Conservation (phyloP, 805 yeast genomes). For the Cyberlindnera amylophila region DNA sequence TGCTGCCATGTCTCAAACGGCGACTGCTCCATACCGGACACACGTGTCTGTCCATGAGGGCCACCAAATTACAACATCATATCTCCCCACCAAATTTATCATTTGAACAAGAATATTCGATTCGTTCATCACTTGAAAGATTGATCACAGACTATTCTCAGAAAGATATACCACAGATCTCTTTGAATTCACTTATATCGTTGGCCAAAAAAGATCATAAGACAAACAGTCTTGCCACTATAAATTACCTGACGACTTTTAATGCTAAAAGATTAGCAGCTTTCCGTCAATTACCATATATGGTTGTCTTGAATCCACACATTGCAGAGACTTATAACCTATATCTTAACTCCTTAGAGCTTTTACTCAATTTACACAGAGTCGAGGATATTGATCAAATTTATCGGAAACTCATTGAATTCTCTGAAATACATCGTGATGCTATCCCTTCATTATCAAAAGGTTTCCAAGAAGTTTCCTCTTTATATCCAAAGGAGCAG, state of each 20-base stretch:
- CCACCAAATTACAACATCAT: conserved; percentile 24
- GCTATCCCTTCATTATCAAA: conserved; percentile 77
- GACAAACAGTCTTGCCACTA: conserved; percentile 45
- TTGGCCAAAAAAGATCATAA: conserved; percentile 34
- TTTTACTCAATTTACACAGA: conserved; percentile 41
- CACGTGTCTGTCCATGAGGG: conserved; percentile 2
- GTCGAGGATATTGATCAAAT: conserved; percentile 43
- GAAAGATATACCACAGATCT: conserved; percentile 48
- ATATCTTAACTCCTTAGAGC: conserved; percentile 66
- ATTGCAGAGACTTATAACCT: conserved; percentile 72
- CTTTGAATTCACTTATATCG: conserved; percentile 46
- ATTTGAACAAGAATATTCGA: conserved; percentile 51
- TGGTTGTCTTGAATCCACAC: conserved; percentile 82
- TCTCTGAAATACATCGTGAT: conserved; percentile 77
- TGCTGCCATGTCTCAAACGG: conserved; percentile 2
- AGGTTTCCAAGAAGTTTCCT: conserved; percentile 70
- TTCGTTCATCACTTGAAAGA: conserved; percentile 54
- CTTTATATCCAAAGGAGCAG: conserved; percentile 41
- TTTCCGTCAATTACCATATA: conserved; percentile 73
- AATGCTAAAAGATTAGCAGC: conserved; percentile 70
- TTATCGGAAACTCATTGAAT: conserved; percentile 48
- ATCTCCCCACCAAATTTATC: conserved; percentile 18
- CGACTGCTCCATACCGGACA: conserved; percentile 8
- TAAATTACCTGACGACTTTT: conserved; percentile 51
- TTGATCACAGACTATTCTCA: conserved; percentile 55